These are phyloP conservation scores for Anastatica hierochuntica DNA, from an alignment of 345 rosid species.

Conservation along the genomic window DNA sequence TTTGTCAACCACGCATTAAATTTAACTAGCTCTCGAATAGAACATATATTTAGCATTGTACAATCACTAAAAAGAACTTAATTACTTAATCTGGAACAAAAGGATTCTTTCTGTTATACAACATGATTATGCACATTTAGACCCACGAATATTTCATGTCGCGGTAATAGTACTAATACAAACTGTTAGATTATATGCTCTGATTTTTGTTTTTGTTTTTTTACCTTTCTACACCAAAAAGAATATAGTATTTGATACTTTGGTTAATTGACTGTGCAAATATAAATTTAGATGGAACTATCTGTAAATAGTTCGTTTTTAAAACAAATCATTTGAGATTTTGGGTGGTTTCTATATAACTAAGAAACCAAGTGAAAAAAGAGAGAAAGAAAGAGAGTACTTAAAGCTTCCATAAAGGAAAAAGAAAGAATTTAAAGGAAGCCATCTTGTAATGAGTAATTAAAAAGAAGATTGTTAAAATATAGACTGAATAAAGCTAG, in stretches of 20 bases:
- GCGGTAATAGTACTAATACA: no score
- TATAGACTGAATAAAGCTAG: constrained; percentile 24
- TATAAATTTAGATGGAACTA: no score
- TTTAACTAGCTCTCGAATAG: no score
- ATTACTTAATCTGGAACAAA: no score
- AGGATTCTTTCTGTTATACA: no score
- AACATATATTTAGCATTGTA: no score
- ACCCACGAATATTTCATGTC: no score
- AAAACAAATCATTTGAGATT: background rate
- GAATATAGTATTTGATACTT: background rate
- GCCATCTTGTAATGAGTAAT: constrained; percentile 10
- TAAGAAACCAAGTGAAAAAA: constrained; percentile 2
- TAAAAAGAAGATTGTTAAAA: constrained; percentile 16
- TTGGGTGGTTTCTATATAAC: background rate
- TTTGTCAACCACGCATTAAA: no score
- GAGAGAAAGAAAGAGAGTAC: constrained; percentile 2
- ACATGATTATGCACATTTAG: no score
- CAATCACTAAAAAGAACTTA: no score
- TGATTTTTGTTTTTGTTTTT: background rate
- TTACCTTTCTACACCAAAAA: no score
- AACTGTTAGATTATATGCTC: no score
- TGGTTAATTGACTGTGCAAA: background rate
- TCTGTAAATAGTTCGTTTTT: background rate
- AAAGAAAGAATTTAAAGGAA: constrained; percentile 16
- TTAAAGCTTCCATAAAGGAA: constrained; percentile 25